Evolutionary conservation across 2,329 filamentous ascomycete species (phyloP).

Genomic region (Colletotrichum sp.): DNA sequence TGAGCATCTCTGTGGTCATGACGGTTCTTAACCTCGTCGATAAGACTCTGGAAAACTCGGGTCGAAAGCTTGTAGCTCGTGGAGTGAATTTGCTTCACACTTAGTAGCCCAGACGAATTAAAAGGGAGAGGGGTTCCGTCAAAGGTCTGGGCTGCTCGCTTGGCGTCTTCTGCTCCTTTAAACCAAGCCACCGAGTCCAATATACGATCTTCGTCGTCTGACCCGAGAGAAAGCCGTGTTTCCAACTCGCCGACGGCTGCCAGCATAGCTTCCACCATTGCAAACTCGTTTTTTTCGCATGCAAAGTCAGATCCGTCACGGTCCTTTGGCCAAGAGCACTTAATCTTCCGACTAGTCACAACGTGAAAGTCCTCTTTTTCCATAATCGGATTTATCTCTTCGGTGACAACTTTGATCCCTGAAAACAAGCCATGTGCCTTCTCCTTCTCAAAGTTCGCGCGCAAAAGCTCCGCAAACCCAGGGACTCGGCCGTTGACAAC

Average conservation of each 20-base stretch:
- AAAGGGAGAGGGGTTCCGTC: constrained; percentile 35
- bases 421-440: background rate
- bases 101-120: constrained; percentile 34
- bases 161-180: constrained; percentile 38
- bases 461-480: background rate
- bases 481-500: background rate
- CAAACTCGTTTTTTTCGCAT: constrained; percentile 19
- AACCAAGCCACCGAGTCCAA: constrained; percentile 40
- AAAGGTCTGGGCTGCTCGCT: constrained; percentile 33
- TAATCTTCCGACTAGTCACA: constrained; percentile 6
- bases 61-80: constrained; percentile 41
- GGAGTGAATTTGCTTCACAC: constrained; percentile 38
- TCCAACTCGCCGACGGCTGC: constrained; percentile 35
- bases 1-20: constrained; percentile 35
- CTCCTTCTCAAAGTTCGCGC: background rate
- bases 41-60: constrained; percentile 35
- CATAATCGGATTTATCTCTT: background rate
- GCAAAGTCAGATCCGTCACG: constrained; percentile 16
- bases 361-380: background rate
- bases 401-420: background rate
- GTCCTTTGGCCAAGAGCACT: constrained; percentile 25
- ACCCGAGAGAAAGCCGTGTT: constrained; percentile 30
- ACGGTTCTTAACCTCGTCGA: constrained; percentile 27
- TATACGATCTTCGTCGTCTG: constrained; percentile 33
- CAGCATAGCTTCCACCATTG: constrained; percentile 33